Percentiles rank a stretch among this genome's conserved stretches.
Conservation (phyloP, 306 rosid genomes). For the Quercus alba region DNA sequence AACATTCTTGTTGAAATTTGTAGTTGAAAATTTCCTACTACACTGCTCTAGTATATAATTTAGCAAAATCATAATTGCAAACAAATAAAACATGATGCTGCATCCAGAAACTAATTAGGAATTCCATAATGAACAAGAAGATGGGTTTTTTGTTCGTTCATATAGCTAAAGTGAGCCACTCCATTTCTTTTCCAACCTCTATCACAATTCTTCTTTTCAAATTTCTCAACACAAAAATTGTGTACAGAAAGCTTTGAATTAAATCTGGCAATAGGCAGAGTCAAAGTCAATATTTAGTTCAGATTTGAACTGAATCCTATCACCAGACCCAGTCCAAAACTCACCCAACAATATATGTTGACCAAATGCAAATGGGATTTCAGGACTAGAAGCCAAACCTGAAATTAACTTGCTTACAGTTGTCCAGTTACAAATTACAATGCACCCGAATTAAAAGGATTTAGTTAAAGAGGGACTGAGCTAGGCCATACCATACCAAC, state of each 20-base stretch:
- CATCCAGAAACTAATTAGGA: not conserved
- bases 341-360: not conserved
- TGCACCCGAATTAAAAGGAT: not conserved
- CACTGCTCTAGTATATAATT: not conserved
- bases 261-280: not conserved
- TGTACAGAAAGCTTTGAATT: not conserved
- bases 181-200: not conserved
- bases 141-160: not conserved
- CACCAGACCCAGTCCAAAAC: not conserved
- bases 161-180: not conserved
- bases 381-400: not conserved
- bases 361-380: not conserved
- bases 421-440: not conserved
- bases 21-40: not conserved
- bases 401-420: no score
- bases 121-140: not conserved
- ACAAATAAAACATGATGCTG: not conserved
- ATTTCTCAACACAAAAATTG: not conserved
- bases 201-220: not conserved
- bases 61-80: not conserved
- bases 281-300: not conserved
- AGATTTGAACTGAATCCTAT: not conserved
- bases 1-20: not conserved
- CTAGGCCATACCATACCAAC: not conserved
- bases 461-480: not conserved